phyloP scores from a whole-genome alignment of 1,139 yeast species.

The Saccharomyces hybrid region DNA sequence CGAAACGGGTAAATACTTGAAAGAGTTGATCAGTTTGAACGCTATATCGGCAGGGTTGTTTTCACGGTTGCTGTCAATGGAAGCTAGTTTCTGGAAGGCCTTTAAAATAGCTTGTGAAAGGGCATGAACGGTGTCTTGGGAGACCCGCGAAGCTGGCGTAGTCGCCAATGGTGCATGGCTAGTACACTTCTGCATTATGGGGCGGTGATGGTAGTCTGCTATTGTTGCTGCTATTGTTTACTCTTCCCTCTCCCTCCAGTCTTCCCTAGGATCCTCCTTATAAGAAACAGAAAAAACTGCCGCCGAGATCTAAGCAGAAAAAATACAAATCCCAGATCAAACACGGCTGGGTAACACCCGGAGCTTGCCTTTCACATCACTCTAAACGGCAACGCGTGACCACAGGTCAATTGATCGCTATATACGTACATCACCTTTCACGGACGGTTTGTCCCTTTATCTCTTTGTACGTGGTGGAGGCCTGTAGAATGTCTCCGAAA shows the following conservation, averaged over 20 bases:
- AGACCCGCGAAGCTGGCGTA: background rate
- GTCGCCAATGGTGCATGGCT: background rate
- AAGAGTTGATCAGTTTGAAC: background rate
- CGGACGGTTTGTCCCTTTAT: background rate
- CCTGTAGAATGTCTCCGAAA: background rate
- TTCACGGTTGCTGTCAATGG: background rate
- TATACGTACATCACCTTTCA: background rate
- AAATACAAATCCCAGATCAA: background rate
- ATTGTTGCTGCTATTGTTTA: background rate
- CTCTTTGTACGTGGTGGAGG: background rate
- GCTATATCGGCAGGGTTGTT: background rate
- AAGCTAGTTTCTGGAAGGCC: slow-evolving; percentile 3
- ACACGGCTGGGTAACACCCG: too few species aligned
- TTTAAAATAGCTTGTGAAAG: background rate
- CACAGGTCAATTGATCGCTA: background rate
- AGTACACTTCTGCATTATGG: background rate
- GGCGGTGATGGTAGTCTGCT: background rate
- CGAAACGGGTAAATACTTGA: background rate
- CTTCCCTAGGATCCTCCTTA: background rate
- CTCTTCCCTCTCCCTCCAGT: background rate
- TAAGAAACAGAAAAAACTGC: background rate
- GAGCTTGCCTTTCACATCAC: too few species aligned
- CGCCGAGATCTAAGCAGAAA: background rate
- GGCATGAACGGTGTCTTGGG: background rate
- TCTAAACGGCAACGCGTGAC: background rate